phyloP scores from a whole-genome alignment of 495 filamentous ascomycete genomes.

The Aspergillus carlsbadensis region DNA sequence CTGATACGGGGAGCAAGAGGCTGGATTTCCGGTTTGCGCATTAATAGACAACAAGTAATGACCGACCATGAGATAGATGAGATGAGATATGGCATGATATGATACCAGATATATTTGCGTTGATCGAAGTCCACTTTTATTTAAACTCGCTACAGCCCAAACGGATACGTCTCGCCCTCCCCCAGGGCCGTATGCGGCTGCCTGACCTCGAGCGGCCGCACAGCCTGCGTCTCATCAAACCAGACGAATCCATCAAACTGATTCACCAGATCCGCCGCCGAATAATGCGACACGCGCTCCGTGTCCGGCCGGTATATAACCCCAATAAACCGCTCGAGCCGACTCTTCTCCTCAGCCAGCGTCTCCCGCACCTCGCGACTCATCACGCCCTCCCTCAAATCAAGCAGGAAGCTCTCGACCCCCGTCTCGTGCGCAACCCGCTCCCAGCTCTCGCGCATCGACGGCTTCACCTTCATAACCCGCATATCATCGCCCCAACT shows the following conservation, averaged over 20 bases:
- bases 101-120: no score
- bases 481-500: conserved; percentile 59
- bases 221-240: conserved; percentile 55
- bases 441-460: conserved; percentile 45
- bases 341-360: conserved; percentile 35
- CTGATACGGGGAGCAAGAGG: conserved; percentile 34
- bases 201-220: conserved; percentile 49
- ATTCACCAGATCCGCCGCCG: conserved; percentile 49
- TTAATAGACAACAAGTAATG: conserved; percentile 1
- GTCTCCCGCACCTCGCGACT: conserved; percentile 37
- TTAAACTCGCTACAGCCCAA: conserved; percentile 41
- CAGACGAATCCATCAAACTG: conserved; percentile 59
- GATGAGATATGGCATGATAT: no score
- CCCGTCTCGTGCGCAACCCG: conserved; percentile 44
- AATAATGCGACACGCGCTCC: conserved; percentile 56
- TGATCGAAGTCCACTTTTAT: no score
- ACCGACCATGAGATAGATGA: no score
- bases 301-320: conserved; percentile 60
- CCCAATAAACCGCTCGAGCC: conserved; percentile 57
- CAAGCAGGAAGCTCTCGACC: conserved; percentile 47
- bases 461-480: conserved; percentile 49
- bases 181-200: conserved; percentile 49
- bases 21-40: conserved; percentile 37
- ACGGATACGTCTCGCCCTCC: conserved; percentile 57
- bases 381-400: conserved; percentile 43